Evolutionary conservation across 257 asterid species (phyloP), one percentile per base, ranked within the genome.

Genomic region (Scutellaria baicalensis): DNA sequence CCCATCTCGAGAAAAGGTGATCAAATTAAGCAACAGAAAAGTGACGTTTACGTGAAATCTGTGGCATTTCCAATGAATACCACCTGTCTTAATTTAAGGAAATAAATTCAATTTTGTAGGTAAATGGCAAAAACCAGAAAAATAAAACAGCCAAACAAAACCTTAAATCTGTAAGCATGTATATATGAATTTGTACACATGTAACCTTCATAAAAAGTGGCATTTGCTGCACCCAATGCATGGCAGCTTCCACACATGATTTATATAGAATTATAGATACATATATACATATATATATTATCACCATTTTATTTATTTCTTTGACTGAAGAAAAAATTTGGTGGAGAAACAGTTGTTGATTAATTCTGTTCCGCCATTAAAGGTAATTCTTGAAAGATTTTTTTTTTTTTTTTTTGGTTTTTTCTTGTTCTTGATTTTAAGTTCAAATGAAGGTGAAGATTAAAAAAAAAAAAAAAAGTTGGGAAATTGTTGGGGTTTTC

Each of bases 31-130:
- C 36, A 68, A 35, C 21, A 49, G 10, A 20, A 57, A 16, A 69
- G 71, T 80, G 75, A 17, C 77, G 77, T 76, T 64, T 49, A 76
- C 67, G 84, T 72, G n/a, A 76, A 72, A 72, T 68, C 33, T 43
- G 5, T 69, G 79, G 52, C 47, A 60, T 75, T 54, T 60, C 69
- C 75, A 40, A 71, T 60, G 69, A 40, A 27, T 39, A 57, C 64
- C 54, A 43, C 23, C 72, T 61, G 56, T 48, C 21, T 70, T 6
- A 6, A 45, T 64, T 69, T 16, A 44, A 59, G 21, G n/a, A 13
- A 27, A 27, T 5, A 27, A 27, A 27, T 27, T 27, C 33, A 27
- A 27, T 27, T 27, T 27, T 27, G 13, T 9, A 59, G 33, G 40
- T 39, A 38, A 27, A 21, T 17, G 6, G 1, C 5, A 35, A 20